Evolutionary conservation across 2,329 filamentous ascomycete species (phyloP).

Genomic region (Aureobasidium sp.): DNA sequence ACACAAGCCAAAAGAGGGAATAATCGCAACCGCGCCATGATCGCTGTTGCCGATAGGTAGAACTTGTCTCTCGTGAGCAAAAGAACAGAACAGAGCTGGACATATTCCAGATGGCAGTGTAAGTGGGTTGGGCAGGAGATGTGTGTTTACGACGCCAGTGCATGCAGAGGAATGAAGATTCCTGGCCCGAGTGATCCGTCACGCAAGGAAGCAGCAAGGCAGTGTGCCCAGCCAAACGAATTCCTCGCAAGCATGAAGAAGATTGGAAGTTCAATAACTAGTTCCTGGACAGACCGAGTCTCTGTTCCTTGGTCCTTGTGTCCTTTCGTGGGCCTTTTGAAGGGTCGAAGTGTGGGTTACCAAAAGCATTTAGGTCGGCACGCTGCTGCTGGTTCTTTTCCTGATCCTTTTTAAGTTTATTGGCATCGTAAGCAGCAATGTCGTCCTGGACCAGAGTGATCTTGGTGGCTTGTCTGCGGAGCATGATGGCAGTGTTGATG

Average conservation of each 20-base stretch:
- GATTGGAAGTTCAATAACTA: conserved; percentile 3
- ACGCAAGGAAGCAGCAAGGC: conserved; percentile 11
- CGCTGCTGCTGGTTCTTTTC: conserved; percentile 17
- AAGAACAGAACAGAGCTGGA: background rate
- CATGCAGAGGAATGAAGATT: conserved; percentile 10
- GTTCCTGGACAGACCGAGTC: conserved; percentile 22
- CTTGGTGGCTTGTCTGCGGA: conserved; percentile 29
- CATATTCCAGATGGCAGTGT: background rate
- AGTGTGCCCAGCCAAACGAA: background rate
- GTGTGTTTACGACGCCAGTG: background rate
- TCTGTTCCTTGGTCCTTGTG: conserved; percentile 23
- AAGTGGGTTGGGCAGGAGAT: background rate
- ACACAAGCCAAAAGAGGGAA: background rate
- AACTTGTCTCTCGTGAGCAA: background rate
- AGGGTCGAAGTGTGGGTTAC: conserved; percentile 13
- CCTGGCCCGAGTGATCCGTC: background rate
- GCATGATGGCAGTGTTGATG: conserved; percentile 20
- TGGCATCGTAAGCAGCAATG: conserved; percentile 26
- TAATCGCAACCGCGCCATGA: background rate
- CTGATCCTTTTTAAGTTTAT: conserved; percentile 24
- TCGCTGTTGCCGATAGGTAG: background rate
- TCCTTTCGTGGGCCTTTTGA: conserved; percentile 20
- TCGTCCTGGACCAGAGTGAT: conserved; percentile 29
- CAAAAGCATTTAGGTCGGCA: conserved; percentile 11
- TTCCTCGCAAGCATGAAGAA: background rate